Evolutionary conservation across 768 basidiomycete genomes (phyloP).

Genomic region (Boletus sp.): DNA sequence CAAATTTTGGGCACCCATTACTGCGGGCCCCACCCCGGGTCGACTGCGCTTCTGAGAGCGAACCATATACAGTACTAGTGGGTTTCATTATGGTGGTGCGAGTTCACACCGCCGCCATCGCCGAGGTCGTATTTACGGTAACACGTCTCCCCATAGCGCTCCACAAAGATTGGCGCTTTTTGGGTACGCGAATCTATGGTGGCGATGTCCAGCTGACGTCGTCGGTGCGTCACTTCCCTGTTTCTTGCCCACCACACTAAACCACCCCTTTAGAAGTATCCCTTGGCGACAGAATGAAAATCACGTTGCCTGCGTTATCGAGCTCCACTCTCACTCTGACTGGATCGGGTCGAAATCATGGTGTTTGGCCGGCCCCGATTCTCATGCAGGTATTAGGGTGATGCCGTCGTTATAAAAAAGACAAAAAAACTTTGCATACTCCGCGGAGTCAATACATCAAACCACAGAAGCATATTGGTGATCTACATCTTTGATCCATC

Average conservation of each 20-base stretch:
- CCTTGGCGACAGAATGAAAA: slow-evolving; percentile 1
- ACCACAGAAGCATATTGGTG: neutral
- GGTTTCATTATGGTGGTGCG: no score
- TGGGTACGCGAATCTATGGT: neutral
- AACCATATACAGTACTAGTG: no score
- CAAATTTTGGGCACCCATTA: neutral
- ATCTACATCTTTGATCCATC: neutral
- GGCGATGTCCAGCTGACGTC: neutral
- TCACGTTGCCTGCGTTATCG: neutral
- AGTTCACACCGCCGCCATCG: no score
- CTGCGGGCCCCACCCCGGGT: slow-evolving; percentile 2
- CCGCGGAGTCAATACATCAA: neutral
- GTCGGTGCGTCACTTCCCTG: neutral
- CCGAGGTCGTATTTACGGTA: no score
- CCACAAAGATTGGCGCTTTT: slow-evolving; percentile 18
- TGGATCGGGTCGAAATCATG: neutral
- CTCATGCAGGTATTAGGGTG: neutral
- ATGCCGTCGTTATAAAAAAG: neutral
- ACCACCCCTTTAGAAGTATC: neutral
- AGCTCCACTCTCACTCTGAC: neutral
- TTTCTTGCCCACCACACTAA: neutral
- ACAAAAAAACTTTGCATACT: neutral
- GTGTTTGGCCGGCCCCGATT: neutral
- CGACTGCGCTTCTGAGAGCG: neutral
- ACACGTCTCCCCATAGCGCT: slow-evolving; percentile 4